Conservation (phyloP, 2,329 filamentous ascomycete species). For the Aspergillus persii region DNA sequence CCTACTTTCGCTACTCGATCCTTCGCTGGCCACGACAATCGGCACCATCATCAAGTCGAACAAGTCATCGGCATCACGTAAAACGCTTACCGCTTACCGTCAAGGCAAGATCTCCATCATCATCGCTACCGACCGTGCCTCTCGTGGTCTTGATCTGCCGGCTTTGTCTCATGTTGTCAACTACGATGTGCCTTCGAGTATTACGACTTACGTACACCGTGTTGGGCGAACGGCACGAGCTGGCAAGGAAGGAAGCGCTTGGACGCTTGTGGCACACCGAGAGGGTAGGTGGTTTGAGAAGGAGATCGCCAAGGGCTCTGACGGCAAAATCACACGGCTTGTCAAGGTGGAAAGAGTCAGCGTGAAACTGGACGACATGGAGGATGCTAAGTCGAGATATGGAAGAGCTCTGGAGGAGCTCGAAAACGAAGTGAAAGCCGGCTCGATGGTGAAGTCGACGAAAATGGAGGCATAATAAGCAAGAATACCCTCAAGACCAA, state of each 20-base stretch:
- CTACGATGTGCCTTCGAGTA: constrained; percentile 82
- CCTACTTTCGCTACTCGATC: constrained; percentile 67
- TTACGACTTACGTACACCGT: constrained; percentile 84
- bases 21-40: constrained; percentile 56
- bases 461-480: neutral
- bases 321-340: constrained; percentile 33
- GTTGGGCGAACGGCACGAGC: constrained; percentile 88
- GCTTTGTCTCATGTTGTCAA: constrained; percentile 83
- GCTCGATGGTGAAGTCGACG: neutral
- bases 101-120: constrained; percentile 66
- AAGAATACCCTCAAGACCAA: neutral
- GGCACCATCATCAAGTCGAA: constrained; percentile 75
- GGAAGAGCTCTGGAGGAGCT: constrained; percentile 34
- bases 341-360: constrained; percentile 29
- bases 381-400: constrained; percentile 32
- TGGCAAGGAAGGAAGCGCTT: constrained; percentile 71
- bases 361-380: constrained; percentile 28
- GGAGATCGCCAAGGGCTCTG: constrained; percentile 61
- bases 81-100: constrained; percentile 66
- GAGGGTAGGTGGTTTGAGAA: constrained; percentile 93
- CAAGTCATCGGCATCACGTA: constrained; percentile 67
- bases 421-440: constrained; percentile 35
- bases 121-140: constrained; percentile 89
- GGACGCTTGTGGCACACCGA: constrained; percentile 78
- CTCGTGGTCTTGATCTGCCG: constrained; percentile 81